Evolutionary conservation across 176 grass and related monocot species (phyloP).

Genomic region (Canna indica): DNA sequence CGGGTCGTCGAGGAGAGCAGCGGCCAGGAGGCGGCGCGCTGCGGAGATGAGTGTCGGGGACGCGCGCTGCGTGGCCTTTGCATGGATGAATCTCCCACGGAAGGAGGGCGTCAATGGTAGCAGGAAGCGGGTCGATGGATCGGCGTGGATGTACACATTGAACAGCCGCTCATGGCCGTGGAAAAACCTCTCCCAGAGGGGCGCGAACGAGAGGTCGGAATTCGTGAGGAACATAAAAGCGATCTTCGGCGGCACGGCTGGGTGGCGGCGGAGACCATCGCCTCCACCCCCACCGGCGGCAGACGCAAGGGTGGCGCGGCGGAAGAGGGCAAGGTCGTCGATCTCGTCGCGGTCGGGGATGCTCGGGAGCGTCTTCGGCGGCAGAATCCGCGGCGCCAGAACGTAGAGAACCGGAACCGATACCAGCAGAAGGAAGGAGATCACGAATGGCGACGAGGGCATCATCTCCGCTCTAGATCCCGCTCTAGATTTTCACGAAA

Average conservation of each 20-base stretch:
- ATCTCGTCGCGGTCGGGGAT: constrained; percentile 84
- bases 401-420: constrained; percentile 64
- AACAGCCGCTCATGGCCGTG: constrained; percentile 35
- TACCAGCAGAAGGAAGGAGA: constrained; percentile 55
- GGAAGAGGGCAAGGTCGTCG: constrained; percentile 85
- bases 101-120: constrained; percentile 39
- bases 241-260: constrained; percentile 37
- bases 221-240: constrained; percentile 88
- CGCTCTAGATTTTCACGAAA: not conserved
- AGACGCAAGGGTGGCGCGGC: constrained; percentile 67
- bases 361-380: constrained; percentile 58
- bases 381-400: constrained; percentile 59
- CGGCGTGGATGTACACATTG: constrained; percentile 86
- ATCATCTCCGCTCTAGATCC: not conserved
- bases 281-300: constrained; percentile 21
- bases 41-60: constrained; percentile 86
- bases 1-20: constrained; percentile 67
- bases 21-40: constrained; percentile 66
- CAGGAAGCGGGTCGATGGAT: constrained; percentile 29
- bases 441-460: constrained; percentile 57
- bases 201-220: constrained; percentile 60
- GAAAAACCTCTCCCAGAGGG: constrained; percentile 84
- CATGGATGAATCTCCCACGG: constrained; percentile 35
- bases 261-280: constrained; percentile 17
- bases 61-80: constrained; percentile 65